Evolutionary conservation across 805 yeast genomes (phyloP).

Genomic region (Saccharomyces mikatae): DNA sequence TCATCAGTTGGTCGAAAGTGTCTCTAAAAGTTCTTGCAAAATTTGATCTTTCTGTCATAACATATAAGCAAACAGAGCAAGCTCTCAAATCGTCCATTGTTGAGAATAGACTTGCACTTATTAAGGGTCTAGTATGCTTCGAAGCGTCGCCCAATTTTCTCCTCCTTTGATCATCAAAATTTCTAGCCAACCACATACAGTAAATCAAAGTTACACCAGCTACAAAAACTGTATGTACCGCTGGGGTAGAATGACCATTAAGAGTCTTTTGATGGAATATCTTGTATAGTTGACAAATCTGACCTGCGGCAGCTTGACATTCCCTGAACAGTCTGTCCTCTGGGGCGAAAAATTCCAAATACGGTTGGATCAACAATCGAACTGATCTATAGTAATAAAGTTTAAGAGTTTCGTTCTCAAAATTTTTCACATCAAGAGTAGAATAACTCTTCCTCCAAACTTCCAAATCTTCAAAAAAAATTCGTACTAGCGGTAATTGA

Average conservation of each 20-base stretch:
- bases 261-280: conserved; percentile 56
- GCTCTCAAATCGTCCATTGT: conserved; percentile 58
- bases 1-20: conserved; percentile 58
- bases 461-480: conserved; percentile 46
- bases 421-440: conserved; percentile 32
- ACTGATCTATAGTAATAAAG: conserved; percentile 54
- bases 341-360: conserved; percentile 52
- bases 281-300: conserved; percentile 55
- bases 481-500: conserved; percentile 45
- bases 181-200: conserved; percentile 59
- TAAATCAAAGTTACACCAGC: conserved; percentile 63
- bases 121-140: conserved; percentile 52
- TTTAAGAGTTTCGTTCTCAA: conserved; percentile 52
- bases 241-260: conserved; percentile 55
- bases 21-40: conserved; percentile 57
- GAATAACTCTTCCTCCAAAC: conserved; percentile 45
- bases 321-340: conserved; percentile 52
- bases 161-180: conserved; percentile 50
- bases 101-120: conserved; percentile 44
- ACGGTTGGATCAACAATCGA: conserved; percentile 55
- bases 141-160: conserved; percentile 48
- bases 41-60: conserved; percentile 57
- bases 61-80: conserved; percentile 55
- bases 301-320: conserved; percentile 68
- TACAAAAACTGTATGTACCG: conserved; percentile 58